A percentile compares a stretch with the other conserved stretches of the same genome.
Conservation (phyloP, 2,329 filamentous ascomycete genomes). For the Karstenula rhodostoma region DNA sequence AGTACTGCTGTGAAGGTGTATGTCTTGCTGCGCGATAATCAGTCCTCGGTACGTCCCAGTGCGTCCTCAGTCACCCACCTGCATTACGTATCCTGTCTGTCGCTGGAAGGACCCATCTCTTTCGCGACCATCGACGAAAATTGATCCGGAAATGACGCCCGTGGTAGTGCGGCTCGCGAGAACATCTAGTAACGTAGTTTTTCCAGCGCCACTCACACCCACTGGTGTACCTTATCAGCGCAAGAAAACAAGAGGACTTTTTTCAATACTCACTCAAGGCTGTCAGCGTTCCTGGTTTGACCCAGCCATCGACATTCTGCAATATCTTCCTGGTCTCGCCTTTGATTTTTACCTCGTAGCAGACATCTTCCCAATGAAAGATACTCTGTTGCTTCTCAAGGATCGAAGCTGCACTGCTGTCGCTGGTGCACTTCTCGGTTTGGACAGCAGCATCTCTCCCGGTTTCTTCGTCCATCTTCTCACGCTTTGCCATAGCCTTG, state of each 20-base stretch:
- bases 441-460: conserved; percentile 39
- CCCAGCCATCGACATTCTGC: conserved; percentile 89
- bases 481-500: conserved; percentile 34
- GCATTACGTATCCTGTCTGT: conserved; percentile 70
- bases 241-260: conserved; percentile 46
- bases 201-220: conserved; percentile 92
- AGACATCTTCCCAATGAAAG: conserved; percentile 87
- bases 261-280: conserved; percentile 65
- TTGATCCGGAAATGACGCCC: conserved; percentile 89
- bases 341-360: conserved; percentile 83
- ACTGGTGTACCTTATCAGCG: conserved; percentile 57
- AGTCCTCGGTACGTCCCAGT: not conserved
- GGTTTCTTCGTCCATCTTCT: conserved; percentile 45
- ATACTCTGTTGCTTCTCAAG: conserved; percentile 66
- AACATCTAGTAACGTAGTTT: conserved; percentile 88
- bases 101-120: conserved; percentile 86
- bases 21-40: conserved; percentile 84
- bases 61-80: not conserved
- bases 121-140: conserved; percentile 77
- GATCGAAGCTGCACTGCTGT: conserved; percentile 36
- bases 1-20: conserved; percentile 83
- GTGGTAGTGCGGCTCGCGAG: conserved; percentile 86
- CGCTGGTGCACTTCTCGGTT: conserved; percentile 36
- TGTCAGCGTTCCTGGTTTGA: conserved; percentile 85
- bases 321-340: conserved; percentile 76